These are phyloP conservation scores for Trichoderma sp. DNA, from an alignment of 2,329 filamentous ascomycete genomes.

Conservation along the genomic window DNA sequence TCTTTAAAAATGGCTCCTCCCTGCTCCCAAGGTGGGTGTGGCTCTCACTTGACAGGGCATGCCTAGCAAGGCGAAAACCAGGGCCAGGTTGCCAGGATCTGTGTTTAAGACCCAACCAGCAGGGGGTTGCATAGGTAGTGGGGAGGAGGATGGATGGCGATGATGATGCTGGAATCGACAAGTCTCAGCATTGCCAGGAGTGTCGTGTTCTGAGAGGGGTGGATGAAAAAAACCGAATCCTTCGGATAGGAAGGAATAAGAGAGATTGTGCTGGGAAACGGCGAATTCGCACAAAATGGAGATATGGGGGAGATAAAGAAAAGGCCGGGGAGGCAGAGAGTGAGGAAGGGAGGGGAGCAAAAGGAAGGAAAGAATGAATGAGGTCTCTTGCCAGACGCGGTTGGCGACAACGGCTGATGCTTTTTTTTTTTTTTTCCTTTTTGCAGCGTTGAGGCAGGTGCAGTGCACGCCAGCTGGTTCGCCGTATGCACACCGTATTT, in stretches of 20 bases:
- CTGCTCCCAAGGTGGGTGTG: background rate
- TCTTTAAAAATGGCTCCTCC: background rate
- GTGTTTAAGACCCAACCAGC: conserved; percentile 8
- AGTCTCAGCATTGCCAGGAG: background rate
- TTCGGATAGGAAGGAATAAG: background rate
- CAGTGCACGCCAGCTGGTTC: conserved; percentile 10
- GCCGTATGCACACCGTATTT: conserved; percentile 19
- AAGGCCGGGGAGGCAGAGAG: background rate
- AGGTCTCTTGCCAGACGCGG: background rate
- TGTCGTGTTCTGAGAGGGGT: background rate
- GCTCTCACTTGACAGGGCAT: conserved; percentile 5
- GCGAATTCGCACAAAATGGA: background rate
- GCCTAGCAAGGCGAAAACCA: background rate
- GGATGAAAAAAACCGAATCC: background rate
- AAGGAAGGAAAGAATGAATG: background rate
- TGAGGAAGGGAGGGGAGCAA: background rate
- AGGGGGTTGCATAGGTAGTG: background rate
- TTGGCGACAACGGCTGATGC: conserved; percentile 8
- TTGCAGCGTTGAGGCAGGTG: background rate
- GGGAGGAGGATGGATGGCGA: background rate
- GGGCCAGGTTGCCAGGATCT: conserved; percentile 22
- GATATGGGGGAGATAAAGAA: background rate
- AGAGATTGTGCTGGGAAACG: background rate
- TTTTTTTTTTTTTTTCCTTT: background rate
- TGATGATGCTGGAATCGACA: conserved; percentile 1